A percentile compares a stretch with the other conserved stretches of the same genome.
phyloP scores from a whole-genome alignment of 208 protist genomes.

The Trypanosoma theileri region DNA sequence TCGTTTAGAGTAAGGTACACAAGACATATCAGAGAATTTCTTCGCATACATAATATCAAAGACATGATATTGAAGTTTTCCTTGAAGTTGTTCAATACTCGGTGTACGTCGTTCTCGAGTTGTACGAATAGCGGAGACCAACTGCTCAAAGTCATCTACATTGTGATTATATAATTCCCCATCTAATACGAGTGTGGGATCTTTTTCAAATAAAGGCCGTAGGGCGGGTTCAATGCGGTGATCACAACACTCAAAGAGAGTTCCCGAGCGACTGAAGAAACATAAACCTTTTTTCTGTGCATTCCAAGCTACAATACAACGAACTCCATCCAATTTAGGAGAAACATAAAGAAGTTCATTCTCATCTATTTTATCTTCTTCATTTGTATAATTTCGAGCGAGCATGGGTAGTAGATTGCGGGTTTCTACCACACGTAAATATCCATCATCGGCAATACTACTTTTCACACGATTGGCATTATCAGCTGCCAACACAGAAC shows the following conservation, averaged over 20 bases:
- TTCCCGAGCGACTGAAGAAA: slow-evolving; percentile 86
- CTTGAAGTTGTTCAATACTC: slow-evolving; percentile 57
- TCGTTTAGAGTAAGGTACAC: slow-evolving; percentile 43
- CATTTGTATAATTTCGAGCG: slow-evolving; percentile 75
- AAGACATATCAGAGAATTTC: slow-evolving; percentile 32
- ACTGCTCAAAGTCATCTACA: slow-evolving; percentile 66
- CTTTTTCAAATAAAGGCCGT: slow-evolving; percentile 55
- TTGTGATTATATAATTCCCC: slow-evolving; percentile 85
- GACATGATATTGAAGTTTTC: slow-evolving; percentile 79
- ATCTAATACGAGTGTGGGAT: slow-evolving; percentile 81
- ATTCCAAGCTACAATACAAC: slow-evolving; percentile 81
- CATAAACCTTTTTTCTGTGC: slow-evolving; percentile 36
- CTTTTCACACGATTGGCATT: slow-evolving; percentile 71
- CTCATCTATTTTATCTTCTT: slow-evolving; percentile 46
- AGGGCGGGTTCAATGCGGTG: slow-evolving; percentile 65
- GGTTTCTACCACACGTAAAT: slow-evolving; percentile 54
- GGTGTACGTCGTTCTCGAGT: slow-evolving; percentile 54
- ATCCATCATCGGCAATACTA: slow-evolving; percentile 69
- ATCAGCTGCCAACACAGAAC: slow-evolving; percentile 32
- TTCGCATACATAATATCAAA: slow-evolving; percentile 81
- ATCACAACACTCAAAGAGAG: slow-evolving; percentile 88
- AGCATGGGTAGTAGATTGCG: slow-evolving; percentile 90
- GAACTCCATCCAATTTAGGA: slow-evolving; percentile 91
- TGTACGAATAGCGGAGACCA: slow-evolving; percentile 80
- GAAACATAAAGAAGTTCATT: slow-evolving; percentile 67